A percentile compares a stretch with the other conserved stretches of the same genome.
These are phyloP conservation scores for Pleurotus tuoliensis DNA, from an alignment of 768 basidiomycete species.

Conservation along the genomic window DNA sequence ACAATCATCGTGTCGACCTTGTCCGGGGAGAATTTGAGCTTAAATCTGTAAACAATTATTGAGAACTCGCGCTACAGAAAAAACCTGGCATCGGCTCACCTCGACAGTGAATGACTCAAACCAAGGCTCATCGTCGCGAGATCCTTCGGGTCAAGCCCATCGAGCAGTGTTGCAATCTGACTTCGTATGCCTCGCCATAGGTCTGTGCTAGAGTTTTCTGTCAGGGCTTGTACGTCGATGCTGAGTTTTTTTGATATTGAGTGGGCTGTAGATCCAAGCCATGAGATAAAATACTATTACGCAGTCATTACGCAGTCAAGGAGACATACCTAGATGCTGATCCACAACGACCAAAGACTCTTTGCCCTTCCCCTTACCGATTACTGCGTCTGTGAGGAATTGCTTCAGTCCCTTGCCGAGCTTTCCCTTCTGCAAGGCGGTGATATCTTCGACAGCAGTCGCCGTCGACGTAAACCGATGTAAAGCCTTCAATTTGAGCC, in stretches of 20 bases:
- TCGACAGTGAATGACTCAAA: slow-evolving; percentile 93
- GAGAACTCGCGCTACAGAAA: background rate
- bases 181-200: slow-evolving; percentile 94
- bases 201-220: slow-evolving; percentile 54
- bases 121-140: slow-evolving; percentile 97
- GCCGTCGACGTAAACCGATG: slow-evolving; percentile 98
- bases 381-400: slow-evolving; percentile 82
- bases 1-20: slow-evolving; percentile 99
- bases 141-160: slow-evolving; percentile 91
- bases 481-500: slow-evolving; percentile 89
- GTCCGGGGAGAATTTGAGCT: slow-evolving; percentile 99
- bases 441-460: slow-evolving; percentile 94
- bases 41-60: slow-evolving; percentile 61
- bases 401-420: slow-evolving; percentile 90
- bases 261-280: slow-evolving; percentile 9
- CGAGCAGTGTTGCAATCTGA: slow-evolving; percentile 82
- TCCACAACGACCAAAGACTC: slow-evolving; percentile 85
- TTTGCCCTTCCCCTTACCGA: slow-evolving; percentile 89
- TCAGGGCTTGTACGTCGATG: slow-evolving; percentile 72
- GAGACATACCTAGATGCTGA: slow-evolving; percentile 74
- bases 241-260: slow-evolving; percentile 87
- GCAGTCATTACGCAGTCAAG: no score
- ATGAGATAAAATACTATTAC: background rate
- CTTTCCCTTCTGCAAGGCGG: slow-evolving; percentile 89
- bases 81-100: slow-evolving; percentile 41